phyloP scores from a whole-genome alignment of 257 asterid species.

The Nicotiana attenuata region DNA sequence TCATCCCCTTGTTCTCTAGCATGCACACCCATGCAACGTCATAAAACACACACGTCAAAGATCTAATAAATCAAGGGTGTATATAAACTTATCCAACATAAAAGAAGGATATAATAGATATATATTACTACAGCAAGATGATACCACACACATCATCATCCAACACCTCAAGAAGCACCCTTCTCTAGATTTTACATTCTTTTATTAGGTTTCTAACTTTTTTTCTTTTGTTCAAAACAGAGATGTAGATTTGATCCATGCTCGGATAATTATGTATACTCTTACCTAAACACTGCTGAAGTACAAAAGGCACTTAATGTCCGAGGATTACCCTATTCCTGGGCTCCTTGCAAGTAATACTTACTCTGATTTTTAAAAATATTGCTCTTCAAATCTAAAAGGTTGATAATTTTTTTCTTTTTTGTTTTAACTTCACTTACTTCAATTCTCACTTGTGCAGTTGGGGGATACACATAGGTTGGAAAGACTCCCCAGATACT shows the following conservation, averaged over 20 bases:
- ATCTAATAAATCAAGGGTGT: too few species aligned
- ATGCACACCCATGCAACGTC: not conserved
- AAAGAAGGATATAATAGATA: too few species aligned
- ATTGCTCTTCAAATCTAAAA: not conserved
- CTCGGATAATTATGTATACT: slow-evolving; percentile 22
- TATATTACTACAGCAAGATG: too few species aligned
- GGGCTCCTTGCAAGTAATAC: slow-evolving; percentile 46
- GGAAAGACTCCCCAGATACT: slow-evolving; percentile 43
- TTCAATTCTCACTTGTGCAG: slow-evolving; percentile 9
- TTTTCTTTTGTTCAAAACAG: slow-evolving; percentile 12
- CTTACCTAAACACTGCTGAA: slow-evolving; percentile 39
- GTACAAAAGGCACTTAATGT: slow-evolving; percentile 53
- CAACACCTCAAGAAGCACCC: not conserved
- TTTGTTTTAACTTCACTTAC: not conserved
- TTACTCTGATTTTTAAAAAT: not conserved
- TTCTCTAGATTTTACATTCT: not conserved
- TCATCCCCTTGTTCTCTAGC: not conserved
- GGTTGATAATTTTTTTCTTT: not conserved
- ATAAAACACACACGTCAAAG: too few species aligned
- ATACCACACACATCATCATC: too few species aligned
- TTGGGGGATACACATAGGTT: not conserved
- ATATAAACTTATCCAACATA: too few species aligned
- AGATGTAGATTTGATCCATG: slow-evolving; percentile 50
- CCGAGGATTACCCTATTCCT: slow-evolving; percentile 32
- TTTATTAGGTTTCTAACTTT: not conserved